These are phyloP conservation scores for Lactarius indigo DNA, from an alignment of 768 basidiomycete species.

Conservation along the genomic window DNA sequence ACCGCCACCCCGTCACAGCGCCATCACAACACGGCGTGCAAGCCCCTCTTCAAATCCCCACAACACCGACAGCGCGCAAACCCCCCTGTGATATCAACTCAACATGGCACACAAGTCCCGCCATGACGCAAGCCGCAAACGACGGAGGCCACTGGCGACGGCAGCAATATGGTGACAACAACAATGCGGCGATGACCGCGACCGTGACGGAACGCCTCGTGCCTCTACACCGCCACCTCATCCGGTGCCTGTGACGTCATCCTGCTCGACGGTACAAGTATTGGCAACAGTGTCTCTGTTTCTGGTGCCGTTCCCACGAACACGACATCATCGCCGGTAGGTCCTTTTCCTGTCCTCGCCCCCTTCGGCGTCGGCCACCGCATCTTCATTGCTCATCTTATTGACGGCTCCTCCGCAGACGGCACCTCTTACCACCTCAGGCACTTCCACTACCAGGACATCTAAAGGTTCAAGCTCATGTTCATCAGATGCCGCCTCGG, in stretches of 20 bases:
- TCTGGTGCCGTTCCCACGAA: background rate
- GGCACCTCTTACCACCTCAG: background rate
- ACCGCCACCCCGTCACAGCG: too few species aligned
- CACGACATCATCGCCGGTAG: slow-evolving; percentile 7
- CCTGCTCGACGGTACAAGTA: slow-evolving; percentile 53
- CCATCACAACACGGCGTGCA: too few species aligned
- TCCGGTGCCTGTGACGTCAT: slow-evolving; percentile 54
- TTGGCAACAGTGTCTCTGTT: slow-evolving; percentile 42
- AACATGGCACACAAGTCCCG: too few species aligned
- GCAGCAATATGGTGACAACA: too few species aligned
- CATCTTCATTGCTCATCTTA: background rate
- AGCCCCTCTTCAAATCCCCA: too few species aligned
- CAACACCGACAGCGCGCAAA: too few species aligned
- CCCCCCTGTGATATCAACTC: too few species aligned
- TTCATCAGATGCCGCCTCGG: slow-evolving; percentile 2
- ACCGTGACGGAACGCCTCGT: too few species aligned
- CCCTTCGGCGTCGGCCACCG: background rate
- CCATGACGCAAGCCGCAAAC: too few species aligned
- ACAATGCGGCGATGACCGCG: too few species aligned
- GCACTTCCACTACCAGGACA: background rate
- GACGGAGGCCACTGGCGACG: too few species aligned
- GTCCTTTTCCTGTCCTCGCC: background rate
- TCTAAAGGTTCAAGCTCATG: background rate
- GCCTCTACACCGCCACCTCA: slow-evolving; percentile 49
- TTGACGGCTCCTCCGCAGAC: background rate